Evolutionary conservation across 2,329 filamentous ascomycete species (phyloP).

Genomic region (Colletotrichum coccodes): DNA sequence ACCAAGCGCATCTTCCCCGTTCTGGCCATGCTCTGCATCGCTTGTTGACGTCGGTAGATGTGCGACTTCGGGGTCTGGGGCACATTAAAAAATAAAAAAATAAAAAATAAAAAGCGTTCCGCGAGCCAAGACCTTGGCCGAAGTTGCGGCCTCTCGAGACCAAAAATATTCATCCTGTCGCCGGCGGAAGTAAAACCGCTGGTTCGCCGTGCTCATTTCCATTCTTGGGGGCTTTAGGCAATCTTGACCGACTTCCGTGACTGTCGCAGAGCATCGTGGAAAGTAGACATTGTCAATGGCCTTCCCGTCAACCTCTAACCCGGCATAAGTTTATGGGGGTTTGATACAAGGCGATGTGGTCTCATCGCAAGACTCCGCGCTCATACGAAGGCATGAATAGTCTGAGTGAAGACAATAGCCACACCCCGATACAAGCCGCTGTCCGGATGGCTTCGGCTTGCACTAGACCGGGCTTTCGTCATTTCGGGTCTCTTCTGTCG

Average conservation of each 20-base stretch:
- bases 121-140: neutral
- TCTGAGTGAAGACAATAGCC: conserved; percentile 2
- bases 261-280: neutral
- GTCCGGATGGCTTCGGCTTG: neutral
- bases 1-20: conserved; percentile 2
- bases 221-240: neutral
- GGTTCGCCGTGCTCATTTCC: neutral
- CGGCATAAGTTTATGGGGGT: neutral
- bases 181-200: neutral
- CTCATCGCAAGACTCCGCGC: neutral
- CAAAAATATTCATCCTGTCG: neutral
- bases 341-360: neutral
- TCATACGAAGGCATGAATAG: neutral
- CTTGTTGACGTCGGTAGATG: neutral
- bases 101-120: neutral
- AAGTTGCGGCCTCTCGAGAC: neutral
- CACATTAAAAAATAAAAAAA: neutral
- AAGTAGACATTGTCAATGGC: neutral
- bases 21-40: neutral
- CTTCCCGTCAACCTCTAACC: neutral
- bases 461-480: neutral
- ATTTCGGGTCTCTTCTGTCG: conserved; percentile 3
- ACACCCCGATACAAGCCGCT: conserved; percentile 7
- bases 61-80: neutral
- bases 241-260: neutral